These are phyloP conservation scores for Pichia sp. DNA, from an alignment of 1,139 yeast genomes.

Conservation along the genomic window DNA sequence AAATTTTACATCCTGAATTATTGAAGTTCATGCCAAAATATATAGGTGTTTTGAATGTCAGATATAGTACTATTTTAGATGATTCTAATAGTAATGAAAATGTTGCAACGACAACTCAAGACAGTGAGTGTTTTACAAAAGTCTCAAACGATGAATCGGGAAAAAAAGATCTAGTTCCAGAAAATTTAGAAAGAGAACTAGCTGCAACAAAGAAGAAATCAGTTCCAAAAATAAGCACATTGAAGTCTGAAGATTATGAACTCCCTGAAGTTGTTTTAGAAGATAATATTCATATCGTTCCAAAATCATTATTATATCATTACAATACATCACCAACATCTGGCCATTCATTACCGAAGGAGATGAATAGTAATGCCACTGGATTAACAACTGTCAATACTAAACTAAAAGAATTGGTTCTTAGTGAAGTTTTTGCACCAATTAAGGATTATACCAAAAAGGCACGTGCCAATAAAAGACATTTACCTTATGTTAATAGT, in stretches of 20 bases:
- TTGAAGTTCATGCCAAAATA: slow-evolving; percentile 85
- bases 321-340: slow-evolving; percentile 44
- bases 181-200: background rate
- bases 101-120: background rate
- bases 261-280: slow-evolving; percentile 76
- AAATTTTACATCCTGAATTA: slow-evolving; percentile 66
- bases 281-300: slow-evolving; percentile 85
- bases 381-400: slow-evolving; percentile 64
- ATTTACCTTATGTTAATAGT: slow-evolving; percentile 10
- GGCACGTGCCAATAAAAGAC: slow-evolving; percentile 12
- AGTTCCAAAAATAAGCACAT: background rate
- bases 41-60: slow-evolving; percentile 86
- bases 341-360: background rate
- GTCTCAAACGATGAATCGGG: background rate
- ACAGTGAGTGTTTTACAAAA: background rate
- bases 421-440: slow-evolving; percentile 67
- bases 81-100: slow-evolving; percentile 11
- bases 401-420: slow-evolving; percentile 56
- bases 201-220: slow-evolving; percentile 1
- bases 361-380: slow-evolving; percentile 26
- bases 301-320: slow-evolving; percentile 63
- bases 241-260: slow-evolving; percentile 5
- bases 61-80: slow-evolving; percentile 52
- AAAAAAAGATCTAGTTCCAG: background rate
- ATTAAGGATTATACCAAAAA: slow-evolving; percentile 28